Evolutionary conservation across 257 asterid species (phyloP).

Genomic region (Anisodus acutangulus): DNA sequence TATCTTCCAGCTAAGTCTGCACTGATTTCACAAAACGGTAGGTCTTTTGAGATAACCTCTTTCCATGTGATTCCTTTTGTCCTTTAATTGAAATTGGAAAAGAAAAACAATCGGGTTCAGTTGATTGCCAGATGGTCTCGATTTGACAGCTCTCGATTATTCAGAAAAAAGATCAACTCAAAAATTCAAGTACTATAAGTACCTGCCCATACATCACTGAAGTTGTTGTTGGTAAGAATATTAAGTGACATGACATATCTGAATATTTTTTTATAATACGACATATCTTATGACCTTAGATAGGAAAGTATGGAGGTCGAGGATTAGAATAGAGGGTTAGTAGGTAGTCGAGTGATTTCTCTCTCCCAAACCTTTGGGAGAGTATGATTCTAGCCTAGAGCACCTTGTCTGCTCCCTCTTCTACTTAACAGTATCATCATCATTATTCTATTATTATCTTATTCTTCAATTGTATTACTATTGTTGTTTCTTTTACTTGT

Average conservation of each 20-base stretch:
- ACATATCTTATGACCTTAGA: background rate
- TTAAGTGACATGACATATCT: background rate
- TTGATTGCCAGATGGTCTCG: background rate
- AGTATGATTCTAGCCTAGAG: too few species aligned
- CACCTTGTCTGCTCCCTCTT: too few species aligned
- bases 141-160: background rate
- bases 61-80: background rate
- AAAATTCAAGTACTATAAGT: background rate
- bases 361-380: too few species aligned
- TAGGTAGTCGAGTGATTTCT: too few species aligned
- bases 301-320: too few species aligned
- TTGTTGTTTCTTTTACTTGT: too few species aligned
- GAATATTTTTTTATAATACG: background rate
- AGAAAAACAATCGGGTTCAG: background rate
- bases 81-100: background rate
- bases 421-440: too few species aligned
- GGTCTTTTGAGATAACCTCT: too few species aligned
- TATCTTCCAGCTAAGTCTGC: background rate
- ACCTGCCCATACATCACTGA: slow-evolving; percentile 7
- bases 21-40: background rate
- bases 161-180: background rate
- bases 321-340: too few species aligned
- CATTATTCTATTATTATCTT: too few species aligned
- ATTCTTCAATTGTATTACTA: too few species aligned
- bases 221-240: background rate